Percentiles rank a stretch among this genome's conserved stretches.
These are phyloP conservation scores for Myochromella boudieri DNA, from an alignment of 768 basidiomycete genomes.

Conservation along the genomic window DNA sequence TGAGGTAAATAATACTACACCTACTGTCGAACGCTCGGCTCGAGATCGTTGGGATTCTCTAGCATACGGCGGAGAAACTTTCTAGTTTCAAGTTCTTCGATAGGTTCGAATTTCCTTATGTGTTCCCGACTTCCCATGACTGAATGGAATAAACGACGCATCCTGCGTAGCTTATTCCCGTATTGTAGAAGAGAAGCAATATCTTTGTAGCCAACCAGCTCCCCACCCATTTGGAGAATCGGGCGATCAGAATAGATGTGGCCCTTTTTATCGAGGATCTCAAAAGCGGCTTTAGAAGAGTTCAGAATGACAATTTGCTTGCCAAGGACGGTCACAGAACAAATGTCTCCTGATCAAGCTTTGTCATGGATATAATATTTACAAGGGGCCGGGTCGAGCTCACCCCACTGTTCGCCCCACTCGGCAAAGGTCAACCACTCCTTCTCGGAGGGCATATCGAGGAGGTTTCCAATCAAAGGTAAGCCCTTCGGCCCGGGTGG, in stretches of 20 bases:
- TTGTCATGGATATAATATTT: neutral
- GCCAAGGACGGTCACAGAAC: slow-evolving; percentile 41
- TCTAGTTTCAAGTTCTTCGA: slow-evolving; percentile 34
- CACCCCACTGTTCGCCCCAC: slow-evolving; percentile 33
- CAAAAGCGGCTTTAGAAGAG: slow-evolving; percentile 39
- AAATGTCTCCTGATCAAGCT: slow-evolving; percentile 32
- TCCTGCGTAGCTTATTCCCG: slow-evolving; percentile 42
- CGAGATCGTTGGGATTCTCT: slow-evolving; percentile 29
- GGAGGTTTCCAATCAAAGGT: slow-evolving; percentile 37
- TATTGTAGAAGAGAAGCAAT: slow-evolving; percentile 46
- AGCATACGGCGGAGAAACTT: slow-evolving; percentile 37
- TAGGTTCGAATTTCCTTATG: slow-evolving; percentile 29
- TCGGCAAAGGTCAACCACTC: slow-evolving; percentile 29
- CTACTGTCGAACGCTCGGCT: slow-evolving; percentile 42
- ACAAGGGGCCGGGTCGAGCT: neutral
- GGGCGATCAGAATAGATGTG: slow-evolving; percentile 50
- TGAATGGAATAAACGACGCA: slow-evolving; percentile 42
- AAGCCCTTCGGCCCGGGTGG: neutral
- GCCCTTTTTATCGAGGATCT: slow-evolving; percentile 44
- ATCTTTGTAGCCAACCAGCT: slow-evolving; percentile 47
- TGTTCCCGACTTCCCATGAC: slow-evolving; percentile 35
- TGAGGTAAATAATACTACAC: slow-evolving; percentile 7
- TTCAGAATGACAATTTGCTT: slow-evolving; percentile 50
- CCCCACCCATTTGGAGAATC: slow-evolving; percentile 48
- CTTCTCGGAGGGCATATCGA: slow-evolving; percentile 25